Evolutionary conservation across 345 rosid species (phyloP).

Genomic region (Capsella bursapastoris): DNA sequence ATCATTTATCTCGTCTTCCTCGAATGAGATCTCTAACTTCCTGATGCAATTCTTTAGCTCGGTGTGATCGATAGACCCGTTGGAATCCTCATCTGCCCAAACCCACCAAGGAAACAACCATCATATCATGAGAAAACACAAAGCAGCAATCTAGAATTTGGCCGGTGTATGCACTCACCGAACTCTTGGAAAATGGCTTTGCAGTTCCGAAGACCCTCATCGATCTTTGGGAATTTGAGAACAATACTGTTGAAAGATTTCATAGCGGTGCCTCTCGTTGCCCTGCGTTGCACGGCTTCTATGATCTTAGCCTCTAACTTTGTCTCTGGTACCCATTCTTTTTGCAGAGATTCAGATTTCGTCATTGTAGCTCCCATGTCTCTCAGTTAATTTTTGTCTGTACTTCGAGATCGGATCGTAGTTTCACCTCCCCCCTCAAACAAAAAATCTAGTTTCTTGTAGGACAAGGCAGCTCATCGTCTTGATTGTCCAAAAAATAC

Average conservation of each 20-base stretch:
- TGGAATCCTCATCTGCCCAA: conserved; percentile 78
- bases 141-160: neutral
- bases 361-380: conserved; percentile 70
- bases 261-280: conserved; percentile 62
- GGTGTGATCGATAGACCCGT: conserved; percentile 74
- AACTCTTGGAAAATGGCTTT: conserved; percentile 82
- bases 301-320: conserved; percentile 84
- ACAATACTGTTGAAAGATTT: conserved; percentile 85
- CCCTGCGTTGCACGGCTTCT: conserved; percentile 78
- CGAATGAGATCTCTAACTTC: conserved; percentile 69
- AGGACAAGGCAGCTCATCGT: conserved; percentile 41
- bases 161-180: conserved; percentile 50
- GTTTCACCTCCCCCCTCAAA: conserved; percentile 11
- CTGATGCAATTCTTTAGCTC: conserved; percentile 77
- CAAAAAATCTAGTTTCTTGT: conserved; percentile 35
- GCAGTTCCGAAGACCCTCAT: conserved; percentile 77
- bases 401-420: conserved; percentile 30
- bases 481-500: conserved; percentile 11
- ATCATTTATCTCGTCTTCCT: conserved; percentile 84
- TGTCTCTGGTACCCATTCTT: conserved; percentile 64
- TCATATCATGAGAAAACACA: neutral
- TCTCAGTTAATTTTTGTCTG: neutral
- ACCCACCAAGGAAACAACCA: conserved; percentile 18
- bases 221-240: conserved; percentile 93
- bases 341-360: conserved; percentile 49